Evolutionary conservation across 192 early-diverging fungal genomes (phyloP).

Genomic region (Helicostylum pulchrum): DNA sequence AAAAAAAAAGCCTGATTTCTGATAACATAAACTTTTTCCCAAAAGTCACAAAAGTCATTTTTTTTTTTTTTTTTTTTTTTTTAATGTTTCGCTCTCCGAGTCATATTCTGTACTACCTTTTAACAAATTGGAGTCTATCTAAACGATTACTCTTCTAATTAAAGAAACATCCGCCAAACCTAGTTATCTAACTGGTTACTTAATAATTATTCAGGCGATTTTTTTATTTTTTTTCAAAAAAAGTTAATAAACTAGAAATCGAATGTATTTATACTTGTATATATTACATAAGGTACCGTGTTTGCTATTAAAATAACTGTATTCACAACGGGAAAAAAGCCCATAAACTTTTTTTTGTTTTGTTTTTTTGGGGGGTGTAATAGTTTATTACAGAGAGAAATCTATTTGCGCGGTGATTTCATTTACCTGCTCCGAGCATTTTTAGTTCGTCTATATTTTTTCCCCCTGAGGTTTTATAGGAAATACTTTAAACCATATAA

Average conservation of each 20-base stretch:
- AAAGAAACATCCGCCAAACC: constrained; percentile 7
- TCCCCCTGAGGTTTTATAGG: background rate
- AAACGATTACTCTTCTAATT: background rate
- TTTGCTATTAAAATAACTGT: no score
- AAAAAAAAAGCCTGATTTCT: constrained; percentile 1
- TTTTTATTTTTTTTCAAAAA: background rate
- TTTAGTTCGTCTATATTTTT: background rate
- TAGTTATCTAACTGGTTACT: constrained; percentile 1
- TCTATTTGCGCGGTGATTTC: background rate
- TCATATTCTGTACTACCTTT: constrained; percentile 6
- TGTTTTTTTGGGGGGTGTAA: background rate
- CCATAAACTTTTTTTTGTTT: background rate
- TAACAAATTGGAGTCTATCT: background rate
- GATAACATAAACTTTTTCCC: constrained; percentile 14
- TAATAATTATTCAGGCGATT: background rate
- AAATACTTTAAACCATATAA: background rate
- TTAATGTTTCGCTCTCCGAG: background rate
- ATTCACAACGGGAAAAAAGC: no score
- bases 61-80: constrained; percentile 1
- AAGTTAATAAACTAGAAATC: background rate
- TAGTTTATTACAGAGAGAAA: no score
- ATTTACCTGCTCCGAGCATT: background rate
- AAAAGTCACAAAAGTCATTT: constrained; percentile 1
- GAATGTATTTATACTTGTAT: background rate
- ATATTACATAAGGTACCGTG: background rate